Conservation (phyloP, 306 rosid species). For the Lathyrus tuberosus region DNA sequence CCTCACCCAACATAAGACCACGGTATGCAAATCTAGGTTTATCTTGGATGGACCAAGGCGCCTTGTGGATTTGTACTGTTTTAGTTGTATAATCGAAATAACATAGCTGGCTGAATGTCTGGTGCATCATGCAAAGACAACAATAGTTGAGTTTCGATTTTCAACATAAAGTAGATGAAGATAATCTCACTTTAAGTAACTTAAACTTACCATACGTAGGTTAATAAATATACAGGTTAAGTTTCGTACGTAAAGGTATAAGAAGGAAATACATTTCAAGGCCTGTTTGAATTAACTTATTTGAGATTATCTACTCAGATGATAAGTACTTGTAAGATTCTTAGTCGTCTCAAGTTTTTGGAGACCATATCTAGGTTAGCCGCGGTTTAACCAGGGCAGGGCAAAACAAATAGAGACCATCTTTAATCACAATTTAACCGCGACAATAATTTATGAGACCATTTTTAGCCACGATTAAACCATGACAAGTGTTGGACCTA, state of each 20-base stretch:
- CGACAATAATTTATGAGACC: too few relatives aligned
- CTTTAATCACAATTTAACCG: too few relatives aligned
- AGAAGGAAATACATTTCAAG: slow-evolving; percentile 9
- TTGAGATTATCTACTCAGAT: neutral
- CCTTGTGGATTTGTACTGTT: slow-evolving; percentile 66
- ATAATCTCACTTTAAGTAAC: slow-evolving; percentile 23
- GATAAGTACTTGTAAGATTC: neutral
- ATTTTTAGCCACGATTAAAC: too few relatives aligned
- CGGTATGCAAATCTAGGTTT: slow-evolving; percentile 87
- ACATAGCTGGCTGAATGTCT: slow-evolving; percentile 98
- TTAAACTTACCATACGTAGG: neutral
- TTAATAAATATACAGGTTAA: neutral
- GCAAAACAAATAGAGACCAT: too few relatives aligned
- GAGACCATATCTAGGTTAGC: too few relatives aligned
- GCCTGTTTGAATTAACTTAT: neutral
- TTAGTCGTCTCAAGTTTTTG: too few relatives aligned
- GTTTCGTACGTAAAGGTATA: slow-evolving; percentile 3
- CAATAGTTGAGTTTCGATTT: slow-evolving; percentile 34
- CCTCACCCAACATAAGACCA: slow-evolving; percentile 88
- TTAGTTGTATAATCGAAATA: slow-evolving; percentile 76
- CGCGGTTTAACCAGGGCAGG: too few relatives aligned
- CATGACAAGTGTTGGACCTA: too few relatives aligned
- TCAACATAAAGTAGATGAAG: slow-evolving; percentile 6
- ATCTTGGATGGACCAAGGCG: slow-evolving; percentile 91
- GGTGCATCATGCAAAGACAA: slow-evolving; percentile 42